These are phyloP conservation scores for Solanum paucissectum DNA, from an alignment of 257 asterid genomes.

Conservation along the genomic window DNA sequence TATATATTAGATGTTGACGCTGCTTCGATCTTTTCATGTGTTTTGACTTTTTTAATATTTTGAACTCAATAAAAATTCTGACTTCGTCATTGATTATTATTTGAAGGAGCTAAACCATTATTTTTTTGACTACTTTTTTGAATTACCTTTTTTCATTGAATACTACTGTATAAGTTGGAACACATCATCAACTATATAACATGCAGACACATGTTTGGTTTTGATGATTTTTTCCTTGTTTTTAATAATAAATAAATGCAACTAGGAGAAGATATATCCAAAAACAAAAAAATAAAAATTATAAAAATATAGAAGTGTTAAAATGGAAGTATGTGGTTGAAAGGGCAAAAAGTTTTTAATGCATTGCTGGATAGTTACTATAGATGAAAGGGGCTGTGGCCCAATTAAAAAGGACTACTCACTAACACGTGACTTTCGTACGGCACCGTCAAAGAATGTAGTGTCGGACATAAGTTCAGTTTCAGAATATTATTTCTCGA, in stretches of 20 bases:
- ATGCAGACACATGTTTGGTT: neutral
- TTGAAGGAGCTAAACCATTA: neutral
- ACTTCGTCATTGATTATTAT: fast-evolving
- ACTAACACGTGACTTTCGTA: neutral
- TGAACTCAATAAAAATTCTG: too few species aligned
- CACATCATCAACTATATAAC: neutral
- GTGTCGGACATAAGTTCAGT: neutral
- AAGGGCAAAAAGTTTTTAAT: neutral
- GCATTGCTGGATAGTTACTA: neutral
- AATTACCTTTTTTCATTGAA: neutral
- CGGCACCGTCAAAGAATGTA: constrained; percentile 1
- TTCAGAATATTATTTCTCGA: neutral
- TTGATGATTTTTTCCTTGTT: neutral
- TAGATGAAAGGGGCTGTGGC: neutral
- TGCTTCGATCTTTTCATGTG: too few species aligned
- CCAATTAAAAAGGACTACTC: neutral
- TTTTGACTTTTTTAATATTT: too few species aligned
- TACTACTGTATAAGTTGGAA: neutral
- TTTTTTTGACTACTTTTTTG: neutral
- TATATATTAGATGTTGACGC: too few species aligned
- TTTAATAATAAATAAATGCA: neutral
- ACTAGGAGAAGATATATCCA: neutral
- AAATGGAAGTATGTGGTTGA: neutral
- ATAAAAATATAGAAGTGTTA: neutral
- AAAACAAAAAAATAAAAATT: neutral